phyloP scores from a whole-genome alignment of 2,329 filamentous ascomycete genomes.

The Leptographium flavum region DNA sequence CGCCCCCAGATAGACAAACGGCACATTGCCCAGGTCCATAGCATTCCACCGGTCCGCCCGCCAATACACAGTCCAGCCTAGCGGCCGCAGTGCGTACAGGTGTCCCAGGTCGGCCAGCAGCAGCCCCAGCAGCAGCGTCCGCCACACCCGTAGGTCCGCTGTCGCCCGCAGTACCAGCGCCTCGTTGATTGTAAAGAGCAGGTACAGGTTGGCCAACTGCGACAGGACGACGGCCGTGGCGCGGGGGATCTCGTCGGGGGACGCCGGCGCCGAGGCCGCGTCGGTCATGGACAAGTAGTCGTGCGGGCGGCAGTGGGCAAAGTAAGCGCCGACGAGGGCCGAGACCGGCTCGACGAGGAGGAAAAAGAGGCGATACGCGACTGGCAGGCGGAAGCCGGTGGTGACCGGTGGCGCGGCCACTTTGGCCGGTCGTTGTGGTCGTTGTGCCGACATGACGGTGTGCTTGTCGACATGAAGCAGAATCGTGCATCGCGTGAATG shows the following conservation, averaged over 20 bases:
- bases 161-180: conserved; percentile 60
- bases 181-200: conserved; percentile 66
- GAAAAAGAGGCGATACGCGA: conserved; percentile 58
- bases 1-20: conserved; percentile 55
- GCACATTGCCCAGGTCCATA: conserved; percentile 54
- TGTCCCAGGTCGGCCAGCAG: conserved; percentile 67
- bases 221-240: conserved; percentile 53
- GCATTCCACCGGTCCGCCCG: conserved; percentile 47
- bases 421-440: no score
- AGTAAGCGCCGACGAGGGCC: conserved; percentile 37
- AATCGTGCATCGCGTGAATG: no score
- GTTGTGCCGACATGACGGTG: neutral
- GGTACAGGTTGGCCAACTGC: conserved; percentile 66
- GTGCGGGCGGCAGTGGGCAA: conserved; percentile 20
- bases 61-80: conserved; percentile 52
- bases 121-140: conserved; percentile 48
- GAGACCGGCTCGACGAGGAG: conserved; percentile 53
- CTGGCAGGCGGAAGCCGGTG: neutral
- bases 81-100: conserved; percentile 46
- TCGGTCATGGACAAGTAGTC: conserved; percentile 53
- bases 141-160: conserved; percentile 55
- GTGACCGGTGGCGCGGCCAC: no score
- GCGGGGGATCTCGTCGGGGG: conserved; percentile 30
- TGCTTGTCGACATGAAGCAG: neutral
- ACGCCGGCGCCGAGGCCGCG: conserved; percentile 30